phyloP scores from a whole-genome alignment of 179 eudicot species.

The Spergularia azorica region DNA sequence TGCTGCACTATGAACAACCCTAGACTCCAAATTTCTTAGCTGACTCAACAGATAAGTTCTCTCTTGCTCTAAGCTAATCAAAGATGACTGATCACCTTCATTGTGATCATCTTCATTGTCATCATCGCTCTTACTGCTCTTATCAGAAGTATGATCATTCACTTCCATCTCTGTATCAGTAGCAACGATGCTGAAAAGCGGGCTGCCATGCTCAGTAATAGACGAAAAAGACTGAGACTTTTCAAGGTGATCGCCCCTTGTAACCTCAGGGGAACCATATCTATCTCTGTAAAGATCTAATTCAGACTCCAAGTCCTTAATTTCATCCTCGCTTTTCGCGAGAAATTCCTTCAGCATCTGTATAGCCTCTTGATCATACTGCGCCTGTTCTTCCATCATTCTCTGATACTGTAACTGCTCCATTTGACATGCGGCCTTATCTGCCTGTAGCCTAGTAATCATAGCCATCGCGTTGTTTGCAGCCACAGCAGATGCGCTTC shows the following conservation, averaged over 20 bases:
- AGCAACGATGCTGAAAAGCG: conserved; percentile 34
- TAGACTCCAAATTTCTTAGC: conserved; percentile 25
- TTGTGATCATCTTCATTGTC: conserved; percentile 18
- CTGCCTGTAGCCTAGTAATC: conserved; percentile 45
- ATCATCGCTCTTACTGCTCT: conserved; percentile 7
- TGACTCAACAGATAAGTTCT: conserved; percentile 25
- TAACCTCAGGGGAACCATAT: conserved; percentile 30
- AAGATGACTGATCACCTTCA: conserved; percentile 4
- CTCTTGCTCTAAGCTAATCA: conserved; percentile 23
- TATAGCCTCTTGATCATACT: conserved; percentile 50
- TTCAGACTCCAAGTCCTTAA: conserved; percentile 42
- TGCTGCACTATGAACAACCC: conserved; percentile 12
- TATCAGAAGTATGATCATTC: conserved; percentile 28
- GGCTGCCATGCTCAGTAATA: conserved; percentile 42
- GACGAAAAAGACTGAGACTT: conserved; percentile 41
- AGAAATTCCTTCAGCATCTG: conserved; percentile 40
- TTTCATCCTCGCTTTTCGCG: conserved; percentile 42
- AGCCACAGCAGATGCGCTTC: conserved; percentile 53
- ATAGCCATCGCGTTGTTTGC: conserved; percentile 62
- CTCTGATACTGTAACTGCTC: conserved; percentile 52
- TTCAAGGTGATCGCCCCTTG: conserved; percentile 25
- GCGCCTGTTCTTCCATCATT: conserved; percentile 58
- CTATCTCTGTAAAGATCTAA: conserved; percentile 39
- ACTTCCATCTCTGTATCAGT: conserved; percentile 31
- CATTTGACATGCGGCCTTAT: conserved; percentile 55